Evolutionary conservation across 768 basidiomycete genomes (phyloP), one percentile per base, ranked within the genome.

Genomic region (Termitomyces sp.): DNA sequence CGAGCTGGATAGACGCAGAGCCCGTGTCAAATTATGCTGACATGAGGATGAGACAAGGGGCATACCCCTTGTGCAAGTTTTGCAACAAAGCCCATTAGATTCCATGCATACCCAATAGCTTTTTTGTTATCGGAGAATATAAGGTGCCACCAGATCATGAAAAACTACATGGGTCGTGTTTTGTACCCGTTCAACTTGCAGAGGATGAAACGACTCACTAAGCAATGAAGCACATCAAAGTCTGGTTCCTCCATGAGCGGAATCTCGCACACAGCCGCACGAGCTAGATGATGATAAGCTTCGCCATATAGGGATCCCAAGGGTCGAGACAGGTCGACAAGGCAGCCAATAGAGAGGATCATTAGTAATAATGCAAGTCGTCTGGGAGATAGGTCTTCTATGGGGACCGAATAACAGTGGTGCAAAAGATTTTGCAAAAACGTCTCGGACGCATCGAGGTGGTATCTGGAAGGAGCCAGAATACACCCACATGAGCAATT

Each of bases 211-310:
- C 28, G 10, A 45, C 77, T 61, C 69, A 87, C 86, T 64, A 89
- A 70, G 3, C 85, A 80, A 67, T 87, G 85, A 35, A 89, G 77
- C 47, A 85, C 82, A 65, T 88, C 87, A 58, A 88, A 82, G 66
- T 87, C 85, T 6, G 87, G 86, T 60, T 88, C 85, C 63, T 87
- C 85, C 80, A 87, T 85, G 53, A 89, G 75, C 12, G 87, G 86
- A 55, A 85, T 86, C 63, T 88, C 87, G 66, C 87, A 88, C 35
- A 86, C 80, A 32, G 84, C 78, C 4, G 85, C 85, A 42, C 85
- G 73, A 6, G 85, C 85, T 22, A 87, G 77, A 65, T 83, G 84
- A 68, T 86, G 84, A 60, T 84, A 87, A 0, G 83, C 75, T 64
- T 87, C 85, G 30, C 84, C 85, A 44, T 81, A 73, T 14, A 84